A percentile compares a stretch with the other conserved stretches of the same genome.
phyloP scores from a whole-genome alignment of 106 monocot species.

The Phalaenopsis aphrodite region DNA sequence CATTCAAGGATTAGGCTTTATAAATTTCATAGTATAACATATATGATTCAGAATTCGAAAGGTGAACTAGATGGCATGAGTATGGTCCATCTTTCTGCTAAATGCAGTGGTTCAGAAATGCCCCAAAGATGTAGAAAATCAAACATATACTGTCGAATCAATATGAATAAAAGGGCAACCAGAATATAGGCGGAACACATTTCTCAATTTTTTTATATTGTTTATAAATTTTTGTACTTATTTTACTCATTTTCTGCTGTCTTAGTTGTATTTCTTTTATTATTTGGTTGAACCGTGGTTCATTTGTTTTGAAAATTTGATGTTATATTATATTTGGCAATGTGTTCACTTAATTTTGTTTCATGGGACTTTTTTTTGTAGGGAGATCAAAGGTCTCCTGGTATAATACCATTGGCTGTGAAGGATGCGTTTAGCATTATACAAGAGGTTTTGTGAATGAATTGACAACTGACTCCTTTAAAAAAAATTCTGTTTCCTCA shows the following conservation, averaged over 20 bases:
- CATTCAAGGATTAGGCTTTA: neutral
- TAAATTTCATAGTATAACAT: neutral
- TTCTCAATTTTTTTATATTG: neutral
- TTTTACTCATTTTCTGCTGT: neutral
- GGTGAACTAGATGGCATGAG: neutral
- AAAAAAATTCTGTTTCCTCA: neutral
- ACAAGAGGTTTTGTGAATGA: constrained; percentile 57
- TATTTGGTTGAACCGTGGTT: neutral
- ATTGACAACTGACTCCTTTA: neutral
- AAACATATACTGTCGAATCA: neutral
- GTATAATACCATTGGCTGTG: constrained; percentile 94
- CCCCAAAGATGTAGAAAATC: neutral
- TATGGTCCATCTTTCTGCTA: neutral
- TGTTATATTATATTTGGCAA: neutral
- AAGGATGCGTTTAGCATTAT: constrained; percentile 97
- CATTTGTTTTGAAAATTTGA: neutral
- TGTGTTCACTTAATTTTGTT: neutral
- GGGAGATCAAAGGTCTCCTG: constrained; percentile 99
- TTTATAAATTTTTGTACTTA: neutral
- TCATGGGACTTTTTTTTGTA: constrained; percentile 19
- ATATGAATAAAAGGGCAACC: neutral
- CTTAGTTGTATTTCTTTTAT: neutral
- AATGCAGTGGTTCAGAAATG: neutral
- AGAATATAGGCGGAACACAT: neutral
- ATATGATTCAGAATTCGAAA: constrained; percentile 1